A percentile compares a stretch with the other conserved stretches of the same genome.
phyloP scores from a whole-genome alignment of 495 filamentous ascomycete species.

The Monascus purpureus region DNA sequence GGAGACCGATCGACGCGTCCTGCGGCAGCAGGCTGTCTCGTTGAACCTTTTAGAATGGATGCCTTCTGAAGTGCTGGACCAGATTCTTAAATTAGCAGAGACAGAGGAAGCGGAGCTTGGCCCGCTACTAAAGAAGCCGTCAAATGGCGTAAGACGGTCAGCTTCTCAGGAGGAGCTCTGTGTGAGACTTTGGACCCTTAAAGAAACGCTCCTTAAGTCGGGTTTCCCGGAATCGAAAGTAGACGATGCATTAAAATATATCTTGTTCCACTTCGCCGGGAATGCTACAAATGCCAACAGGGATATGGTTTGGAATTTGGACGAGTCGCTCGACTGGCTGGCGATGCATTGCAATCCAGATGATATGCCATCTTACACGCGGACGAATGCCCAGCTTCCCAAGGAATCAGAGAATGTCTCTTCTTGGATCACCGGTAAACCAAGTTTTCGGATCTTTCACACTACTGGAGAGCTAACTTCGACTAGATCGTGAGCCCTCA shows the following conservation, averaged over 20 bases:
- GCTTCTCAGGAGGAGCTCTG: conserved; percentile 57
- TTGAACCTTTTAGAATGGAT: conserved; percentile 67
- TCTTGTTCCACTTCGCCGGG: conserved; percentile 42
- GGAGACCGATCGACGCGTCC: conserved; percentile 63
- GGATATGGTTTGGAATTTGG: conserved; percentile 68
- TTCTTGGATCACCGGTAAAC: conserved; percentile 33
- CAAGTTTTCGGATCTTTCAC: conserved; percentile 7
- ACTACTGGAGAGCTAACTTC: conserved; percentile 13
- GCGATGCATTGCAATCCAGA: conserved; percentile 51
- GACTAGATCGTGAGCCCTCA: conserved; percentile 21
- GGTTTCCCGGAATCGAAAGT: conserved; percentile 52
- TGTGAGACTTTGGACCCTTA: conserved; percentile 66
- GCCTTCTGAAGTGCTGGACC: conserved; percentile 61
- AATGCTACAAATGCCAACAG: conserved; percentile 35
- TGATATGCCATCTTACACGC: conserved; percentile 59
- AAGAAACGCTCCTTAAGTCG: conserved; percentile 48
- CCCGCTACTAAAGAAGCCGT: conserved; percentile 13
- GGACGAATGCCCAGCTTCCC: conserved; percentile 14
- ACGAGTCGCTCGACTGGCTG: conserved; percentile 79
- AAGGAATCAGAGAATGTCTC: conserved; percentile 23
- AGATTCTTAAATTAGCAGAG: conserved; percentile 46
- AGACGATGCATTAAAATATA: conserved; percentile 48
- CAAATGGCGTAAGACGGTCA: conserved; percentile 15
- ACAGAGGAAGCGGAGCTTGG: conserved; percentile 26
- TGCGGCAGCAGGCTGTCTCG: conserved; percentile 56